A percentile compares a stretch with the other conserved stretches of the same genome.
phyloP scores from a whole-genome alignment of 1,139 yeast species.

The Casaregolazyma suthepensis region DNA sequence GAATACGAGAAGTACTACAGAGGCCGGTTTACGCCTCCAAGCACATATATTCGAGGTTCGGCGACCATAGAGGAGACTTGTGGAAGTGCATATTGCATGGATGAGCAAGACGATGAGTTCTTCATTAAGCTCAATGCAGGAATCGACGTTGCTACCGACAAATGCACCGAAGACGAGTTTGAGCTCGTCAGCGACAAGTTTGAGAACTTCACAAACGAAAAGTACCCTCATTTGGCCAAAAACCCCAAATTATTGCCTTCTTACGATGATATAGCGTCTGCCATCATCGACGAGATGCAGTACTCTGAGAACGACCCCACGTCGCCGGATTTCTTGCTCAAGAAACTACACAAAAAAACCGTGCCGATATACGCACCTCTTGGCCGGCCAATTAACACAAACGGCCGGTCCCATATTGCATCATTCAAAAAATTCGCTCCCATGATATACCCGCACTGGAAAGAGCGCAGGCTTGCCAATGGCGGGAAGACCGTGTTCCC shows the following conservation, averaged over 20 bases:
- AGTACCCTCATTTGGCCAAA: slow-evolving; percentile 83
- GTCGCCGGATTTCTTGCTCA: slow-evolving; percentile 31
- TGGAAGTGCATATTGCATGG: slow-evolving; percentile 85
- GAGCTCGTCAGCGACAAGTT: slow-evolving; percentile 71
- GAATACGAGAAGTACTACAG: slow-evolving; percentile 69
- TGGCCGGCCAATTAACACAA: slow-evolving; percentile 9
- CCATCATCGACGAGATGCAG: slow-evolving; percentile 21
- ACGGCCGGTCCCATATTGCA: slow-evolving; percentile 43
- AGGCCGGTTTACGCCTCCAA: slow-evolving; percentile 65
- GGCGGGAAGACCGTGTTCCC: slow-evolving; percentile 73
- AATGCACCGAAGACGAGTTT: slow-evolving; percentile 63
- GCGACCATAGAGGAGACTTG: slow-evolving; percentile 93
- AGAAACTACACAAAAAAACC: slow-evolving; percentile 14
- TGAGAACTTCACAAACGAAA: slow-evolving; percentile 66
- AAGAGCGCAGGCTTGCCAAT: slow-evolving; percentile 53
- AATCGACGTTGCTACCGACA: slow-evolving; percentile 16
- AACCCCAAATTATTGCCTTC: slow-evolving; percentile 74
- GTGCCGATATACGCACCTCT: slow-evolving; percentile 10
- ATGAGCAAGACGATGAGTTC: slow-evolving; percentile 77
- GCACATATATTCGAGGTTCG: slow-evolving; percentile 76
- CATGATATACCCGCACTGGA: slow-evolving; percentile 77
- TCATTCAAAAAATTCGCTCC: slow-evolving; percentile 62
- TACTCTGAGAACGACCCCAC: slow-evolving; percentile 30
- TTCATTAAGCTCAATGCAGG: slow-evolving; percentile 39
- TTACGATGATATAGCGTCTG: slow-evolving; percentile 54